Evolutionary conservation across 345 rosid species (phyloP), one percentile per base, ranked within the genome.

Genomic region (Corchorus capsularis): DNA sequence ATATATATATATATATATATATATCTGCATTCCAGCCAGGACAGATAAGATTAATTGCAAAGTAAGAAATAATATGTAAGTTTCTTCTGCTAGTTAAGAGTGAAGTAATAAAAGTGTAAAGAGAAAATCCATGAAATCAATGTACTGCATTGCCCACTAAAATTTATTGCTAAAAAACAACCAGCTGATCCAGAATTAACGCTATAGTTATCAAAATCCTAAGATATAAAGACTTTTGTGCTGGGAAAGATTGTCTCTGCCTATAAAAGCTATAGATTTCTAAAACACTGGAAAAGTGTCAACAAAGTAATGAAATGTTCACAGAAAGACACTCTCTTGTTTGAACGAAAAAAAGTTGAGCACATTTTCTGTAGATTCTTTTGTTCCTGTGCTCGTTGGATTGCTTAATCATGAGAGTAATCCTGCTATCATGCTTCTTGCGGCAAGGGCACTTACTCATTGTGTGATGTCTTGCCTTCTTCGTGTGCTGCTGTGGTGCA

Each of bases 401-500:
- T 81, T 94, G 82, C 85, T 96, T 22, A 96, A 94, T 78, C 94
- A 94, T 45, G 99, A 96, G 90, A 94, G 88, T 79, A 96, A 94
- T 81, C 93, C 99, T 0, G 99, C 94, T 80, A 91, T 96, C 27
- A 96, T 96, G 99, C 86, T 96, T 79, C 98, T 96, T 41, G 99
- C 99, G 1, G 99, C 99, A 6, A 87, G 99, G 87, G 97, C 99
- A 10, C 93, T 96, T 66, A 92, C 99, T 0, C 99, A 96, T 82
- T 96, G 49, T 96, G 99, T 74, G 99, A 96, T 46, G 98, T 96
- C 68, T 83, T 96, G 78, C 99, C 99, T 11, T 96, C 99, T 34
- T 94, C 99, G 0, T 96, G 98, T 78, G 94, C 96, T 57, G 98
- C 99, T 22, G 99, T 96, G 66, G 99, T 94, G 79, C 99, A 94